Conservation (phyloP, 768 basidiomycete species). For the Auricularia auricula-judae region DNA sequence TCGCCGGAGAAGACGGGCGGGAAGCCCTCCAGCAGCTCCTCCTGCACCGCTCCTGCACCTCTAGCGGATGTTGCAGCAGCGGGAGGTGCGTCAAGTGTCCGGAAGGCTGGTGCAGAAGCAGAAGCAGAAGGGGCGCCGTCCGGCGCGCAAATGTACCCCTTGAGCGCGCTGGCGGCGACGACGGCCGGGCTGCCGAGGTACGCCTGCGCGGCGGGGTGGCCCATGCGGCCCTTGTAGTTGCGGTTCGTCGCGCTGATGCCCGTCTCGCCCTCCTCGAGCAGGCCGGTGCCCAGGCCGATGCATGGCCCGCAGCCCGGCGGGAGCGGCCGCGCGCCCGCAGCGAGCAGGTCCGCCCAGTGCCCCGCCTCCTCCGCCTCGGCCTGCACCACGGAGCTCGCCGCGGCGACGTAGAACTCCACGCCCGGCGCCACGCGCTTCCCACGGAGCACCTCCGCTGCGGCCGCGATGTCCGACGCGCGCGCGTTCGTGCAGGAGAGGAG, state of each 20-base stretch:
- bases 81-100: constrained; percentile 14
- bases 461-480: constrained; percentile 85
- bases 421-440: constrained; percentile 73
- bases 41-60: constrained; percentile 27
- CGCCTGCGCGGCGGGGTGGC: constrained; percentile 85
- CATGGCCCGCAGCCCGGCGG: constrained; percentile 98
- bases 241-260: constrained; percentile 98
- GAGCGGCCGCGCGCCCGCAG: constrained; percentile 84
- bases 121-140: constrained; percentile 20
- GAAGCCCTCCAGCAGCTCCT: constrained; percentile 72
- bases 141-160: constrained; percentile 84
- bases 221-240: constrained; percentile 99
- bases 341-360: constrained; percentile 78
- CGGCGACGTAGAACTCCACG: constrained; percentile 96
- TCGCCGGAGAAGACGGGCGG: constrained; percentile 73
- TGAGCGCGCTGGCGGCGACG: constrained; percentile 90
- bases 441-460: constrained; percentile 81
- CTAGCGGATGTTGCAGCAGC: constrained; percentile 11
- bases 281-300: constrained; percentile 87
- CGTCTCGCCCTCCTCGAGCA: constrained; percentile 87
- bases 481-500: constrained; percentile 98
- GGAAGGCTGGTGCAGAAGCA: neutral
- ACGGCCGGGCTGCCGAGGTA: constrained; percentile 96
- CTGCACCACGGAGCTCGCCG: constrained; percentile 87
- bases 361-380: constrained; percentile 76